Conservation (phyloP, 2,329 filamentous ascomycete species). For the Clarireedia paspali region DNA sequence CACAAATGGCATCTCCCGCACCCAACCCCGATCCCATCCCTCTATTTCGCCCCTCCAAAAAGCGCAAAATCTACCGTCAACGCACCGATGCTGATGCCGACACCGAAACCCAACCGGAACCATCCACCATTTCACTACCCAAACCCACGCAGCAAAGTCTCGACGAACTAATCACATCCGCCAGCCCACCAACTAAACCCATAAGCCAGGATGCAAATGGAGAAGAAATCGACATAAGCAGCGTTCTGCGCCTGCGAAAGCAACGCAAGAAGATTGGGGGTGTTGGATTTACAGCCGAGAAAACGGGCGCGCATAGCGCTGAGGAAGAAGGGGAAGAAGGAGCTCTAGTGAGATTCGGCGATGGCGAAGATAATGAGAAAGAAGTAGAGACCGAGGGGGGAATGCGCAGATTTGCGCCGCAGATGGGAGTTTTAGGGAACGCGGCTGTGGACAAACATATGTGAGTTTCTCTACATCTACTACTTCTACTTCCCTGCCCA, state of each 20-base stretch:
- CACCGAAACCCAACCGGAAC: constrained; percentile 2
- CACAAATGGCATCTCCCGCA: constrained; percentile 3
- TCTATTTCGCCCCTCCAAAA: constrained; percentile 48
- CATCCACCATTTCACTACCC: constrained; percentile 9
- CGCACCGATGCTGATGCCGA: constrained; percentile 31
- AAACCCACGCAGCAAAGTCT: constrained; percentile 18
- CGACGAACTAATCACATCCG: constrained; percentile 25
- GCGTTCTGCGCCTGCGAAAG: constrained; percentile 46
- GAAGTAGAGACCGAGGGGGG: constrained; percentile 5
- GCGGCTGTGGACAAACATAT: constrained; percentile 64
- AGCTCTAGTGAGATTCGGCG: constrained; percentile 17
- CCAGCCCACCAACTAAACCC: constrained; percentile 7
- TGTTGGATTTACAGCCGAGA: constrained; percentile 43
- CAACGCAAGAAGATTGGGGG: constrained; percentile 42
- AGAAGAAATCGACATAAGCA: constrained; percentile 34
- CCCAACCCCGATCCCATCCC: constrained; percentile 1
- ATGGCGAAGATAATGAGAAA: constrained; percentile 8
- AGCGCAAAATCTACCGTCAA: constrained; percentile 52
- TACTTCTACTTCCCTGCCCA: not conserved
- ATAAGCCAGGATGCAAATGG: constrained; percentile 23
- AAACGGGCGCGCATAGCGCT: constrained; percentile 17
- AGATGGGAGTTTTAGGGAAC: constrained; percentile 61
- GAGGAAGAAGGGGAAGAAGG: constrained; percentile 8
- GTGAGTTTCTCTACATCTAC: constrained; percentile 44
- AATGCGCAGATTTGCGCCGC: constrained; percentile 57